Base-by-base conservation (phyloP, 345 rosid species). In the Dipteronia dyeriana region DNA sequence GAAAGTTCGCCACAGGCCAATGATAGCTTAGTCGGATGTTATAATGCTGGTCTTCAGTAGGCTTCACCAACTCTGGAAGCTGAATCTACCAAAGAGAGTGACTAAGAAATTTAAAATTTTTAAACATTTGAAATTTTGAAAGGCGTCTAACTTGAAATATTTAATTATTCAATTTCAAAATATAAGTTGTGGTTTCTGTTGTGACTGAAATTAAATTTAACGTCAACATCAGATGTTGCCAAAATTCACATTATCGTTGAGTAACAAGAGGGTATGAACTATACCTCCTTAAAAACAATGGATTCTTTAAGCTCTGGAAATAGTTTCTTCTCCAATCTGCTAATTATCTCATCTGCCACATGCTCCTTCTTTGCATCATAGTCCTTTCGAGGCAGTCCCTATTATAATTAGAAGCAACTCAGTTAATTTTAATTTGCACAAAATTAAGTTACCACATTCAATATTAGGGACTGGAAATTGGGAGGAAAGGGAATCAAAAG, bases 281-380 rank as follows among this genome's bases (percentile, higher is more conserved):
- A 41, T 77, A 95, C 98, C 99, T 96, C 99, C 82, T 87, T 86
- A 75, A 92, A 92, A 69, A 81, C 82, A 83, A 96, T 88, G 56
- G 95, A 89, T 63, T 94, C 87, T 72, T 85, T 79, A 71, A 93
- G 95, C 72, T 94, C 97, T 4, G 97, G 95, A 86, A 93, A 93
- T 60, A 96, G 83, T 82, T 90, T 89, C 75, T 84, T 84, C 90
- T 93, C 98, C 77, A 96, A 86, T 88, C 98, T 92, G 80, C 80
- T 71, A 51, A 92, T 87, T 70, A 93, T 87, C 78, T 83, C 81
- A 80, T 84, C 86, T 20, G 98, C 94, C 31, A 92, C 82, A 19
- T 64, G 75, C 82, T 83, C 86, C 85, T 96, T 96, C 86, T 89
- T 96, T 2, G 90, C 95, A 82, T 95, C 91, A 14, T 92, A 93